phyloP scores from a whole-genome alignment of 83 land plant species.

The Diphasiastrum complanatum region DNA sequence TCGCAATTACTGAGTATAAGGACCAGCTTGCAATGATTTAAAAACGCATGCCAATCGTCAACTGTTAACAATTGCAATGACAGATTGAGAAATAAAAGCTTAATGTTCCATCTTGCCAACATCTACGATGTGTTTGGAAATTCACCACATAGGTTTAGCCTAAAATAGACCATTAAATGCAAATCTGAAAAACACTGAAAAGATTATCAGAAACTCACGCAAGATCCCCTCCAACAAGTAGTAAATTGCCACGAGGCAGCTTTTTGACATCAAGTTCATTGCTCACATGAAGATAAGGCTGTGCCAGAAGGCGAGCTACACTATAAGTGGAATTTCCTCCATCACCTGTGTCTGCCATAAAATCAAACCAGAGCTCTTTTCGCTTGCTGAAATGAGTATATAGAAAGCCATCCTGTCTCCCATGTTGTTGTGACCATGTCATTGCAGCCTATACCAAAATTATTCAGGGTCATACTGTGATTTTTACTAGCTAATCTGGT shows the following conservation, averaged over 20 bases:
- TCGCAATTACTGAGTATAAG: no score
- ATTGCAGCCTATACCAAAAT: conserved; percentile 79
- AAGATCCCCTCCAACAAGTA: conserved; percentile 92
- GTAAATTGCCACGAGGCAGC: conserved; percentile 70
- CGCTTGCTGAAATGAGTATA: conserved; percentile 61
- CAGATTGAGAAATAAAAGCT: no score
- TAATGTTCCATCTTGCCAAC: no score
- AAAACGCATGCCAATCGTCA: no score
- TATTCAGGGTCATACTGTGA: no score
- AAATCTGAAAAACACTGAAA: neutral
- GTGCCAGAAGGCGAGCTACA: conserved; percentile 87
- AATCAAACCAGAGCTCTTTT: conserved; percentile 92
- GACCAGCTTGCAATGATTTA: no score
- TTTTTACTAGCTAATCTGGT: no score
- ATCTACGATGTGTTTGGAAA: no score
- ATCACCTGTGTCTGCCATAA: conserved; percentile 99
- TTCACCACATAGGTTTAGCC: neutral
- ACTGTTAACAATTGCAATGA: no score
- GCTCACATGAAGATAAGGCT: conserved; percentile 49
- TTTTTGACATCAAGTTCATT: neutral
- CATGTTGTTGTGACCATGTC: conserved; percentile 48
- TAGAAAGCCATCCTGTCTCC: conserved; percentile 49
- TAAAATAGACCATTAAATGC: neutral
- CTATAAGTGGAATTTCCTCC: conserved; percentile 95
- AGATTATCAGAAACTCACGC: conserved; percentile 54